A percentile compares a stretch with the other conserved stretches of the same genome.
Conservation (phyloP, 306 rosid genomes). For the Acmispon strigosus region DNA sequence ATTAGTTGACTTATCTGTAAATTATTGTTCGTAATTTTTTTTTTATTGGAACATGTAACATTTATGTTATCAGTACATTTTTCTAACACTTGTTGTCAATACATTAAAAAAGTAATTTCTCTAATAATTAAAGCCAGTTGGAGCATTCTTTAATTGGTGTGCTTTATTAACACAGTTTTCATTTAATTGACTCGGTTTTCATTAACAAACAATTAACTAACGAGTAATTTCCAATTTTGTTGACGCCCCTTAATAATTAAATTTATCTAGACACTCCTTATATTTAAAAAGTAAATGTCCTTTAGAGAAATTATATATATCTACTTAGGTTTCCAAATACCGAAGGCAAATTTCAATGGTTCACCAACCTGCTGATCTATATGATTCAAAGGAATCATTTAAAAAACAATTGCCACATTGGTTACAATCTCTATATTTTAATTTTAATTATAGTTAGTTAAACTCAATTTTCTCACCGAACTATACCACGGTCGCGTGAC, state of each 20-base stretch:
- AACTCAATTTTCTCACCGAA: too few relatives aligned
- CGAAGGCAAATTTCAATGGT: constrained; percentile 16
- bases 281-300: background rate
- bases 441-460: background rate
- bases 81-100: too few relatives aligned
- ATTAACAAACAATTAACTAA: background rate
- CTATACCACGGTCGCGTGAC: too few relatives aligned
- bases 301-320: background rate
- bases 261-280: background rate
- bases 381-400: background rate
- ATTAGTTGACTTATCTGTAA: too few relatives aligned
- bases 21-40: too few relatives aligned
- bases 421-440: background rate
- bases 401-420: background rate
- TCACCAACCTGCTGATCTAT: background rate
- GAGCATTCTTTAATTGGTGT: too few relatives aligned
- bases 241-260: background rate
- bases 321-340: background rate
- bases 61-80: too few relatives aligned
- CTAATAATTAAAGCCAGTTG: too few relatives aligned
- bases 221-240: background rate
- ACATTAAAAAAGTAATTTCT: too few relatives aligned
- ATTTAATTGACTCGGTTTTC: background rate
- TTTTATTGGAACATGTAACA: too few relatives aligned
- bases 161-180: background rate